Percentiles rank a stretch among this genome's conserved stretches.
Conservation (phyloP, 2,329 filamentous ascomycete genomes). For the Beauveria medogensis region DNA sequence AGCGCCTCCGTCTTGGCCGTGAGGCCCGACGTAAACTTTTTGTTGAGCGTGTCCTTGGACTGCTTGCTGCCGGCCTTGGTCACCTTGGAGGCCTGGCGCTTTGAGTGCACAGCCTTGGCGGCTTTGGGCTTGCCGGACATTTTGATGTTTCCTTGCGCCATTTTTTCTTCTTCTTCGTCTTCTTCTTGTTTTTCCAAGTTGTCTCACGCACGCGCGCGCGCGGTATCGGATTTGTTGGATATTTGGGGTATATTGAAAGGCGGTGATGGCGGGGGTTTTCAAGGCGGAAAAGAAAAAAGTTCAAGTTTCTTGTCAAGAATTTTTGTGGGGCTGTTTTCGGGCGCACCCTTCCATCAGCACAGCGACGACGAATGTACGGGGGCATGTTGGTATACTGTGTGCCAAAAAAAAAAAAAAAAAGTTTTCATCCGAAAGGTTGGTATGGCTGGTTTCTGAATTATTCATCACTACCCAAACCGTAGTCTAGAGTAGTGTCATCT, state of each 20-base stretch:
- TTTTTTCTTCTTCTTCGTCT: constrained; percentile 17
- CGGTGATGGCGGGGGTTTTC: neutral
- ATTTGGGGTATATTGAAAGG: too few species aligned
- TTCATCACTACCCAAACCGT: neutral
- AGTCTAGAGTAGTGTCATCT: neutral
- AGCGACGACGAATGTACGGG: neutral
- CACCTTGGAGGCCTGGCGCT: constrained; percentile 36
- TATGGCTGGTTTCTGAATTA: neutral
- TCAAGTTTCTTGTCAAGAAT: neutral
- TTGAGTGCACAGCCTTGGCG: constrained; percentile 33
- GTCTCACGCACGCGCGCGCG: neutral
- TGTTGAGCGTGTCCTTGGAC: constrained; percentile 44
- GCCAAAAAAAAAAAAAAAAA: too few species aligned
- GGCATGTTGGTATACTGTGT: too few species aligned
- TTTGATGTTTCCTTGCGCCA: constrained; percentile 50
- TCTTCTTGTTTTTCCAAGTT: too few species aligned
- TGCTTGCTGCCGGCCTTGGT: constrained; percentile 36
- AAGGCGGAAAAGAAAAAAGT: neutral
- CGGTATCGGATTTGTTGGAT: neutral
- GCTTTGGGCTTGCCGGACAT: constrained; percentile 33
- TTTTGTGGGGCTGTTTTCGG: neutral
- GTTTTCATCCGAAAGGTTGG: too few species aligned
- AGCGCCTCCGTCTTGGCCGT: constrained; percentile 47
- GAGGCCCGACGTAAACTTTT: constrained; percentile 48
- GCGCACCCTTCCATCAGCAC: neutral